Conservation (phyloP, 805 yeast species). For the Pichia thaimueangensis region DNA sequence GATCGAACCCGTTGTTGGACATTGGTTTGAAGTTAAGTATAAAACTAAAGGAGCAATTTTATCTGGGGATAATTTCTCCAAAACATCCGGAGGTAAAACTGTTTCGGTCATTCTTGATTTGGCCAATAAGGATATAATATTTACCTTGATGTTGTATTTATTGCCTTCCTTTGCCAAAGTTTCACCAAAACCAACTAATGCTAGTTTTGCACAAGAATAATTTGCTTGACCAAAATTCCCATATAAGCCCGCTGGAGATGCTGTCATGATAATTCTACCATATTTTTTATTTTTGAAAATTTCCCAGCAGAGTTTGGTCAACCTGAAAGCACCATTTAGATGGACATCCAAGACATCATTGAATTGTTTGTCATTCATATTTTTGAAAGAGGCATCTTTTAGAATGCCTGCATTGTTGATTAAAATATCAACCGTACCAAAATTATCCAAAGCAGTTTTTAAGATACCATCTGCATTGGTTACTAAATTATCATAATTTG, state of each 20-base stretch:
- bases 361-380: slow-evolving; percentile 79
- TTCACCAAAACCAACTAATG: slow-evolving; percentile 85
- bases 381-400: slow-evolving; percentile 80
- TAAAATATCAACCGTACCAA: slow-evolving; percentile 83
- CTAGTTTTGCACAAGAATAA: slow-evolving; percentile 90
- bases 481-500: slow-evolving; percentile 87
- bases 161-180: slow-evolving; percentile 93
- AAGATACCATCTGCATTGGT: slow-evolving; percentile 79
- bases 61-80: slow-evolving; percentile 76
- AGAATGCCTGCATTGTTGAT: slow-evolving; percentile 94
- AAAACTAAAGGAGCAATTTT: slow-evolving; percentile 89
- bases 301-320: slow-evolving; percentile 90
- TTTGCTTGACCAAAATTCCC: slow-evolving; percentile 97
- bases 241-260: slow-evolving; percentile 94
- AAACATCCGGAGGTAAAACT: slow-evolving; percentile 76
- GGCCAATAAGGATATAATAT: slow-evolving; percentile 91
- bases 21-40: slow-evolving; percentile 62
- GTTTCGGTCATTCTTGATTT: slow-evolving; percentile 95
- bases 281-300: slow-evolving; percentile 74
- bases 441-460: slow-evolving; percentile 76
- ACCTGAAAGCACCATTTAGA: slow-evolving; percentile 79
- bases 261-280: slow-evolving; percentile 89
- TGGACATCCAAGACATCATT: slow-evolving; percentile 79
- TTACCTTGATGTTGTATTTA: slow-evolving; percentile 74
- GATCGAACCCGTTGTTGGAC: slow-evolving; percentile 62